Conservation (phyloP, 2,329 filamentous ascomycete species). For the Aspergillus sojae region DNA sequence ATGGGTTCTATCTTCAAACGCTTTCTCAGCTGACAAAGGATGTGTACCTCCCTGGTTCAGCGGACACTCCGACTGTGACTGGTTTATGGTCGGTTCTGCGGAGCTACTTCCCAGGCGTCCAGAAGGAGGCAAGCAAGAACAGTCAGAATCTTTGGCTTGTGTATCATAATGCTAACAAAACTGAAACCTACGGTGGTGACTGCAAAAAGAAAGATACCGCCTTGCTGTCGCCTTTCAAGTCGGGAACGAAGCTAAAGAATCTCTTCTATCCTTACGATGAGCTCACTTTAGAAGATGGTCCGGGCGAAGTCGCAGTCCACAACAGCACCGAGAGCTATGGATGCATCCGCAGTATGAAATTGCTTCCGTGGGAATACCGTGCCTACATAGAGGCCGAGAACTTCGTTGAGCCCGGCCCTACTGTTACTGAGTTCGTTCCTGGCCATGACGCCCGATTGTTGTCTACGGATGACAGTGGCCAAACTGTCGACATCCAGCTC, state of each 20-base stretch:
- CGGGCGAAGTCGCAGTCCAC: conserved; percentile 50
- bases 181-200: conserved; percentile 59
- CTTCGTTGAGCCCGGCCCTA: conserved; percentile 56
- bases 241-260: conserved; percentile 61
- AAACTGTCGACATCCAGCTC: conserved; percentile 57
- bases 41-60: conserved; percentile 56
- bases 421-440: conserved; percentile 62
- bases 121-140: conserved; percentile 45
- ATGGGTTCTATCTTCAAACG: conserved; percentile 58
- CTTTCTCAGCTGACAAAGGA: conserved; percentile 60
- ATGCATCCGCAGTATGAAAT: conserved; percentile 56
- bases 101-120: conserved; percentile 51
- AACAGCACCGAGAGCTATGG: conserved; percentile 55
- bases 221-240: conserved; percentile 59
- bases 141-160: conserved; percentile 51
- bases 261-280: conserved; percentile 65
- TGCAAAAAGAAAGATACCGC: conserved; percentile 53
- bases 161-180: conserved; percentile 51
- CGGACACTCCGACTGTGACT: conserved; percentile 56
- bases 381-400: conserved; percentile 59
- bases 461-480: conserved; percentile 54
- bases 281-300: conserved; percentile 51
- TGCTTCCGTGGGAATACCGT: conserved; percentile 61
- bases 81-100: conserved; percentile 64
- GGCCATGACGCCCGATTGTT: conserved; percentile 62